phyloP scores from a whole-genome alignment of 345 rosid genomes.

The Eucalyptus polybractea region DNA sequence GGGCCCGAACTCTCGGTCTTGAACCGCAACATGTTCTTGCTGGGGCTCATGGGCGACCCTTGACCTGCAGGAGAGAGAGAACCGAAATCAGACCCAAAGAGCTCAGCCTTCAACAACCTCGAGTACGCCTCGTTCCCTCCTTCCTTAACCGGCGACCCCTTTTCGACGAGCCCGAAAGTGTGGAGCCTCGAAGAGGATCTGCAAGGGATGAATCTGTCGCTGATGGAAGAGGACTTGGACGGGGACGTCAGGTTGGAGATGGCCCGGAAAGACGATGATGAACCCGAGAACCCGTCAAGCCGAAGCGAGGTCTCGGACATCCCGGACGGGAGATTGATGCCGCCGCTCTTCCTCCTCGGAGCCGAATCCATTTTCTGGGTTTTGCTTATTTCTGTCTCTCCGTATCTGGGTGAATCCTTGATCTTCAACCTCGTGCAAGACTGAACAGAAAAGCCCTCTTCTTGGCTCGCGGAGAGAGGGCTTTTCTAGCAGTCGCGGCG shows the following conservation, averaged over 20 bases:
- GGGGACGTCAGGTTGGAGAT: conserved; percentile 73
- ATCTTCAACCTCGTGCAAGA: not conserved
- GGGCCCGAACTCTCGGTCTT: conserved; percentile 74
- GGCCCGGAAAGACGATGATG: conserved; percentile 38
- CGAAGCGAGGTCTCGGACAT: conserved; percentile 64
- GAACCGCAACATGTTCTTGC: conserved; percentile 78
- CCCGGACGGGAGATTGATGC: conserved; percentile 81
- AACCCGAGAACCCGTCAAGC: conserved; percentile 39
- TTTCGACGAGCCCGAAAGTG: conserved; percentile 74
- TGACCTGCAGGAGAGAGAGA: conserved; percentile 86
- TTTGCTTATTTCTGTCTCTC: not conserved
- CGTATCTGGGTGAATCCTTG: not conserved
- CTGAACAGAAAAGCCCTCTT: not conserved
- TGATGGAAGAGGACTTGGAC: conserved; percentile 55
- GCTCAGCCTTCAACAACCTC: conserved; percentile 70
- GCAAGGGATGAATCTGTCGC: conserved; percentile 95
- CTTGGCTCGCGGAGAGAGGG: not conserved
- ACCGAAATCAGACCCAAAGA: conserved; percentile 88
- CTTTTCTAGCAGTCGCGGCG: not conserved
- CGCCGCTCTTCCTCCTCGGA: conserved; percentile 57
- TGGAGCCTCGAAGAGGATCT: conserved; percentile 91
- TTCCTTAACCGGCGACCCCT: conserved; percentile 74
- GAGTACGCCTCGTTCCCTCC: conserved; percentile 82
- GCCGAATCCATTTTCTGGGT: not conserved
- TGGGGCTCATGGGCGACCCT: conserved; percentile 67